Conservation (phyloP, 2,329 filamentous ascomycete species). For the Ceratocystis smalleyi region DNA sequence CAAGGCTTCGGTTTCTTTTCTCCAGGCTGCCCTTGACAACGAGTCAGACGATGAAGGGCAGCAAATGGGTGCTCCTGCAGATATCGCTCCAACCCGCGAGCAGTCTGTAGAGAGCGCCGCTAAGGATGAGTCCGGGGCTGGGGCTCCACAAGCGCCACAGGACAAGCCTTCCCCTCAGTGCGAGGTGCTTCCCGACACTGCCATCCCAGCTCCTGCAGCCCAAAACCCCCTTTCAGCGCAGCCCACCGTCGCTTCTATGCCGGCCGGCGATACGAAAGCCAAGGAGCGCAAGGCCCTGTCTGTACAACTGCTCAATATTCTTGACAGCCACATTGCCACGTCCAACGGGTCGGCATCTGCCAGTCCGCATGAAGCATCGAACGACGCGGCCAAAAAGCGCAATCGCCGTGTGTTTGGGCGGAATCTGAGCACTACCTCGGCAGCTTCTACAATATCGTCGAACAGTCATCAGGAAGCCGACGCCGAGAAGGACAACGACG, state of each 20-base stretch:
- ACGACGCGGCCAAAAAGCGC: conserved; percentile 21
- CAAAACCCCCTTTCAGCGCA: neutral
- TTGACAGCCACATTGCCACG: conserved; percentile 12
- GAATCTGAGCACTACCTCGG: conserved; percentile 39
- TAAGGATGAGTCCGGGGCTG: neutral
- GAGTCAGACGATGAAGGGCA: conserved; percentile 8
- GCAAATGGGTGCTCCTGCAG: neutral
- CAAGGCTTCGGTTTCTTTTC: neutral
- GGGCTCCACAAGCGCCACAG: neutral
- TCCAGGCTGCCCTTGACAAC: conserved; percentile 11
- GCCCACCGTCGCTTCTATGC: neutral
- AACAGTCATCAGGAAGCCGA: conserved; percentile 15
- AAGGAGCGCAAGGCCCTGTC: conserved; percentile 14
- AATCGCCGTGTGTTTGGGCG: conserved; percentile 41
- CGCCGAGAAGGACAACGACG: conserved; percentile 18
- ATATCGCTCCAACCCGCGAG: neutral
- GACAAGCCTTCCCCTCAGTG: neutral
- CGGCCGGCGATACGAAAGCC: neutral
- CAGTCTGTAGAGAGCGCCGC: neutral
- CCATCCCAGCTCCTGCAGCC: neutral
- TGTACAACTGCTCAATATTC: conserved; percentile 16
- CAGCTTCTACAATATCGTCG: conserved; percentile 11
- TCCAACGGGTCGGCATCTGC: conserved; percentile 9
- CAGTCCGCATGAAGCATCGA: conserved; percentile 18
- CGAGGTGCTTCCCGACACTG: neutral